Evolutionary conservation across 345 rosid genomes (phyloP), one percentile per base, ranked within the genome.

Genomic region (Gossypium anomalum): DNA sequence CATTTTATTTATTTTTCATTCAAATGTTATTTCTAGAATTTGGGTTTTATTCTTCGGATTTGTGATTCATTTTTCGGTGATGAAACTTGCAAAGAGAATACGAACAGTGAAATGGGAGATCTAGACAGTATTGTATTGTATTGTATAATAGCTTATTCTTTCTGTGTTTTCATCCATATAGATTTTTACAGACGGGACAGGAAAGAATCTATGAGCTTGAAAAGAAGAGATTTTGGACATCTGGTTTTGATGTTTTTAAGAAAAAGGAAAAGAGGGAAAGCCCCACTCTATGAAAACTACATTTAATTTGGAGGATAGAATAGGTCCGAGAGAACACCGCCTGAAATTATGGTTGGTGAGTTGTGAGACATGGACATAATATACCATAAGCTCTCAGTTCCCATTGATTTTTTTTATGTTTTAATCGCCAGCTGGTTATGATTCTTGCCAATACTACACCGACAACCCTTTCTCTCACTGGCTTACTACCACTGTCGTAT

Each of bases 351-450:
- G 68, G 68, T 12, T 47, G 12, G 51, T 47, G 51, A 11, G 14
- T 9, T 17, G 68, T 64, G 25, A 12, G 51, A 41, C 15, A 64
- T 64, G 23, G 68, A 63, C 47, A 63, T 13, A 6, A 14, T 10
- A 9, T 25, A 34, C 41, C 41, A 34, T 5, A 34, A 34, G 41
- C 4, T 25, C 19, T 13, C 60, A 22, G 7, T 61, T 27, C 66
- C 11, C 11, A 61, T 61, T 15, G 34, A 27, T 2, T 34, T 34
- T 34, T 34, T 16, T 64, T 64, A 45, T 20, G 70, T 45, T 45
- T 20, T 2, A 25, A 60, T 60, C 14, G 65, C 65, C 65, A 60
- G 65, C 65, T 27, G 65, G 65, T 60, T 60, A 60, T 60, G 65
- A 15, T 60, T 60, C 65, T 60, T 60, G 19, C 43, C 65, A 60